Evolutionary conservation across 2,329 filamentous ascomycete species (phyloP).

Genomic region (Corniculantispora saksenae): DNA sequence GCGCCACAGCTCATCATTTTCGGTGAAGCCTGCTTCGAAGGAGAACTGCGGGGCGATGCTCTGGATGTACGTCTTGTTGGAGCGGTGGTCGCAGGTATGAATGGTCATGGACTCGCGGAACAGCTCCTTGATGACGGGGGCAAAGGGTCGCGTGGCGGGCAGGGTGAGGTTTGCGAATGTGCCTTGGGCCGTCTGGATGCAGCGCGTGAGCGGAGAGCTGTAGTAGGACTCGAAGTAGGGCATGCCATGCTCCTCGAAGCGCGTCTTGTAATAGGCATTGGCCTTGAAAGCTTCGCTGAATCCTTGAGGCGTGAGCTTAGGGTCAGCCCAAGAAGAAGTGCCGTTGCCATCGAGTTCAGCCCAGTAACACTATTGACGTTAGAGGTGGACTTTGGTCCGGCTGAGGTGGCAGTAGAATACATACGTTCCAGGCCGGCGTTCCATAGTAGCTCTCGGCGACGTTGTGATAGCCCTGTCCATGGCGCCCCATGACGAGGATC

Average conservation of each 20-base stretch:
- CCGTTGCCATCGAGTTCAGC: slow-evolving; percentile 63
- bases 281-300: slow-evolving; percentile 58
- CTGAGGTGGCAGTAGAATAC: slow-evolving; percentile 27
- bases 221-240: slow-evolving; percentile 66
- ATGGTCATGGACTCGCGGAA: slow-evolving; percentile 67
- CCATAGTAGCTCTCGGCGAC: slow-evolving; percentile 66
- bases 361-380: slow-evolving; percentile 60
- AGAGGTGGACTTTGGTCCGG: not conserved
- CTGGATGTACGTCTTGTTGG: slow-evolving; percentile 54
- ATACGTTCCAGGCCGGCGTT: slow-evolving; percentile 67
- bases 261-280: slow-evolving; percentile 58
- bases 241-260: slow-evolving; percentile 54
- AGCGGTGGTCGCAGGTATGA: slow-evolving; percentile 68
- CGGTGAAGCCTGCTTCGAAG: slow-evolving; percentile 63
- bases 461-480: slow-evolving; percentile 68
- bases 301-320: slow-evolving; percentile 60
- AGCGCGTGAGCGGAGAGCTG: slow-evolving; percentile 63
- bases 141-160: slow-evolving; percentile 52
- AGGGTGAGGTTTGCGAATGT: slow-evolving; percentile 59
- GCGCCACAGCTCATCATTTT: slow-evolving; percentile 52
- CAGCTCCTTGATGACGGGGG: slow-evolving; percentile 62
- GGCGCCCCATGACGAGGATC: slow-evolving; percentile 67
- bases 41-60: slow-evolving; percentile 51
- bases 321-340: slow-evolving; percentile 63
- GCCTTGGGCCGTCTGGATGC: slow-evolving; percentile 61